Conservation (phyloP, 805 yeast species). For the Monosporozyma unispora region DNA sequence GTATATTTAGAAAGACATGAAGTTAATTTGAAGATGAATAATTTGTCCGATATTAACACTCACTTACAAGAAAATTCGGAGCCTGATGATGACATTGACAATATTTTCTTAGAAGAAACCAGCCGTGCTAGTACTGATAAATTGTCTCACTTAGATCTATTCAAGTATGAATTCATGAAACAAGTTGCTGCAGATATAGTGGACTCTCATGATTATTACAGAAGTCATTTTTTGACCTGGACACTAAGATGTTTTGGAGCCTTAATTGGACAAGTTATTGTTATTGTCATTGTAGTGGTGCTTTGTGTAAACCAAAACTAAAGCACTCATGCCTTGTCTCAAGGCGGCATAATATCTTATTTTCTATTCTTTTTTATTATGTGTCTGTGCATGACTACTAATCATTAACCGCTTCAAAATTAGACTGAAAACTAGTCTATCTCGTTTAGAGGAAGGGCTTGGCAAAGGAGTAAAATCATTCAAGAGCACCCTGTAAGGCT, state of each 20-base stretch:
- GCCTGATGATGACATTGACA: neutral
- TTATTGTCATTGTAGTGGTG: slow-evolving; percentile 2
- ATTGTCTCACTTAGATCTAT: neutral
- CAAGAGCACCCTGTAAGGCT: neutral
- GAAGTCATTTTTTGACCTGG: slow-evolving; percentile 14
- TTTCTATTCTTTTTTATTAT: no score
- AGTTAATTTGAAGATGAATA: neutral
- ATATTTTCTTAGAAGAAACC: neutral
- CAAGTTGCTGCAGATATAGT: slow-evolving; percentile 11
- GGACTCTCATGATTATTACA: slow-evolving; percentile 10
- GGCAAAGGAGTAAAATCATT: no score
- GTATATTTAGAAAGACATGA: slow-evolving; percentile 3
- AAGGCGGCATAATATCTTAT: no score
- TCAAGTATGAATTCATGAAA: slow-evolving; percentile 7
- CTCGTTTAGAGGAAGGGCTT: no score
- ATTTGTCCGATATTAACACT: no score
- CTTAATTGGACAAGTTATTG: slow-evolving; percentile 1
- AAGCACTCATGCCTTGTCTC: neutral
- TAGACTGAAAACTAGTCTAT: no score
- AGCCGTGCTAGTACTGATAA: neutral
- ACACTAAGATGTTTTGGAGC: slow-evolving; percentile 6
- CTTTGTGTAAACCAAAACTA: neutral
- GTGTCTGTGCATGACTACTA: no score
- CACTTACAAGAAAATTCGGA: neutral
- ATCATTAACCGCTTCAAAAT: no score